Percentiles rank a stretch among this genome's conserved stretches.
Evolutionary conservation across 2,329 filamentous ascomycete species (phyloP).

Genomic region (Aspergillus brunneoviolaceus): DNA sequence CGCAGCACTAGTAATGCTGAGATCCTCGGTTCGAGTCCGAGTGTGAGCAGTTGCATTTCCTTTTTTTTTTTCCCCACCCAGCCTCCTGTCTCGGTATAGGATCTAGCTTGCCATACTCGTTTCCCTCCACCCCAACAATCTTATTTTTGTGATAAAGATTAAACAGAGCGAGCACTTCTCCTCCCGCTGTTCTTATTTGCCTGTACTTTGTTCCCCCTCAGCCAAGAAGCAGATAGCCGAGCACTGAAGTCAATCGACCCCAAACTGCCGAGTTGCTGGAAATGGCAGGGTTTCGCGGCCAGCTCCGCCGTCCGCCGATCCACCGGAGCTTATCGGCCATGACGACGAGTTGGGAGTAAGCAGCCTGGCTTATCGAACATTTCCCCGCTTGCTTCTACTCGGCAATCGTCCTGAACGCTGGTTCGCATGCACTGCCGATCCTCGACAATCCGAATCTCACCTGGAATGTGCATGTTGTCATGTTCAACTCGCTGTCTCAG

Average conservation of each 20-base stretch:
- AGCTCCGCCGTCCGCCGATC: not conserved
- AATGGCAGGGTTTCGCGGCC: not conserved
- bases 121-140: too few species aligned
- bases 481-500: not conserved
- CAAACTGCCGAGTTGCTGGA: not conserved
- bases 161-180: too few species aligned
- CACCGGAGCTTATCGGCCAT: not conserved
- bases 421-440: not conserved
- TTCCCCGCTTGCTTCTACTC: not conserved
- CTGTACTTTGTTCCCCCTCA: not conserved
- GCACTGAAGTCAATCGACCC: not conserved
- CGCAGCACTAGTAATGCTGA: not conserved
- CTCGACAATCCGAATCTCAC: not conserved
- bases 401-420: not conserved
- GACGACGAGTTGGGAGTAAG: not conserved
- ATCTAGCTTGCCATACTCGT: too few species aligned
- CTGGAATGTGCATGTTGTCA: not conserved
- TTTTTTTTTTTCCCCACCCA: not conserved
- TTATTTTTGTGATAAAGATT: too few species aligned
- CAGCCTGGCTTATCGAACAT: not conserved
- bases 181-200: too few species aligned
- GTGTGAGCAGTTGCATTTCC: not conserved
- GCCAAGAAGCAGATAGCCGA: not conserved
- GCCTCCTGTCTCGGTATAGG: not conserved
- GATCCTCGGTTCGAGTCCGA: not conserved